These are phyloP conservation scores for Ligustrum vulgare DNA, from an alignment of 257 asterid species.

Conservation along the genomic window DNA sequence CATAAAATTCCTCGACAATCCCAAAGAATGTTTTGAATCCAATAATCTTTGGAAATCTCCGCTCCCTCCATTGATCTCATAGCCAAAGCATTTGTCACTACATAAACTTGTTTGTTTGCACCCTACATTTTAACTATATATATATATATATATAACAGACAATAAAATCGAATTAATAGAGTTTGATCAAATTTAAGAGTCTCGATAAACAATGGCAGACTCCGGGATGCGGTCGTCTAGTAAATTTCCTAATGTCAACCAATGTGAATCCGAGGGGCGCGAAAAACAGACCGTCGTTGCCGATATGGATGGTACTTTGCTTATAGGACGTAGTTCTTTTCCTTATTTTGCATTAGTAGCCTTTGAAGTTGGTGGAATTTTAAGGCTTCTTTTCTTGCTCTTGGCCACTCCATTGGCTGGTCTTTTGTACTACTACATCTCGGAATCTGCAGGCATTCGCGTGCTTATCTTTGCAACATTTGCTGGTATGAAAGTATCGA, in stretches of 20 bases:
- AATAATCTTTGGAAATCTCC: slow-evolving; percentile 20
- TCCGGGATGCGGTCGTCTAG: background rate
- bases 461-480: slow-evolving; percentile 61
- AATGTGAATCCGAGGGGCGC: slow-evolving; percentile 44
- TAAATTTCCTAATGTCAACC: slow-evolving; percentile 35
- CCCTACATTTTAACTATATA: slow-evolving; percentile 9
- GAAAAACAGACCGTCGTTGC: slow-evolving; percentile 49
- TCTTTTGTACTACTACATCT: slow-evolving; percentile 49
- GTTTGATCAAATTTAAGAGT: background rate
- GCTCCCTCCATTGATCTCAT: slow-evolving; percentile 28
- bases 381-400: slow-evolving; percentile 56
- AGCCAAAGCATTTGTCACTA: slow-evolving; percentile 32
- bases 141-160: background rate
- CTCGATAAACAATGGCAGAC: slow-evolving; percentile 28
- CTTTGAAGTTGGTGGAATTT: slow-evolving; percentile 70
- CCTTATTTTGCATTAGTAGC: slow-evolving; percentile 76
- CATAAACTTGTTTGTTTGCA: slow-evolving; percentile 1
- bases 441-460: slow-evolving; percentile 60
- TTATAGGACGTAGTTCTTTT: slow-evolving; percentile 58
- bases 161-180: background rate
- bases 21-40: slow-evolving; percentile 24
- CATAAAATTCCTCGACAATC: slow-evolving; percentile 28
- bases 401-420: slow-evolving; percentile 63
- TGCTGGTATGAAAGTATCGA: slow-evolving; percentile 51
- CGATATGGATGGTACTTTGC: slow-evolving; percentile 69